Conservation (phyloP, 345 rosid species). For the Raphanus sativus region DNA sequence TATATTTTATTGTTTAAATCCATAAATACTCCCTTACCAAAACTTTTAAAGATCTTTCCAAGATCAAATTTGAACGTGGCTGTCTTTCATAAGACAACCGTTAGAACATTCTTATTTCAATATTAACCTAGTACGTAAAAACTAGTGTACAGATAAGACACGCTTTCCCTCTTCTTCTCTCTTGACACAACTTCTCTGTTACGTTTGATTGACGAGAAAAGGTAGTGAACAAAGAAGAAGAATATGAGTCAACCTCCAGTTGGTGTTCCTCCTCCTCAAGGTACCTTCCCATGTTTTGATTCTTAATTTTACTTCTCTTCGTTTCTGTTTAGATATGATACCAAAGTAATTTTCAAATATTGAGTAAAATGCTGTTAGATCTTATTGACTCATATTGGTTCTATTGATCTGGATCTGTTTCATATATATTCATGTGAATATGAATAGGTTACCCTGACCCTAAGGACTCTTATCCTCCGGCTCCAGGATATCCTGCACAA, state of each 20-base stretch:
- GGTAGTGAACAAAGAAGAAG: slow-evolving; percentile 1
- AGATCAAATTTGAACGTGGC: background rate
- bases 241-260: slow-evolving; percentile 27
- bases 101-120: background rate
- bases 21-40: background rate
- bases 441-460: slow-evolving; percentile 42
- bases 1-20: background rate
- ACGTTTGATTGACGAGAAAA: background rate
- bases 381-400: background rate
- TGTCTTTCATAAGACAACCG: background rate
- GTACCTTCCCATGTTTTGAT: slow-evolving; percentile 11
- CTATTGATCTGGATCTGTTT: background rate
- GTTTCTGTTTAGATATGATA: background rate
- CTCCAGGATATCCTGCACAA: slow-evolving; percentile 37
- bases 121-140: slow-evolving; percentile 2
- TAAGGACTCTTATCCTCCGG: slow-evolving; percentile 52
- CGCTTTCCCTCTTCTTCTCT: slow-evolving; percentile 11
- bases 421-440: background rate
- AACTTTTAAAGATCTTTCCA: background rate
- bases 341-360: background rate
- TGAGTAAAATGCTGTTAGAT: background rate
- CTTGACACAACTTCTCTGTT: background rate
- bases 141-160: background rate
- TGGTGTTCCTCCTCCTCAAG: slow-evolving; percentile 31
- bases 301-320: background rate